Evolutionary conservation across 345 rosid species (phyloP).

Genomic region (Hibiscus syriacus): DNA sequence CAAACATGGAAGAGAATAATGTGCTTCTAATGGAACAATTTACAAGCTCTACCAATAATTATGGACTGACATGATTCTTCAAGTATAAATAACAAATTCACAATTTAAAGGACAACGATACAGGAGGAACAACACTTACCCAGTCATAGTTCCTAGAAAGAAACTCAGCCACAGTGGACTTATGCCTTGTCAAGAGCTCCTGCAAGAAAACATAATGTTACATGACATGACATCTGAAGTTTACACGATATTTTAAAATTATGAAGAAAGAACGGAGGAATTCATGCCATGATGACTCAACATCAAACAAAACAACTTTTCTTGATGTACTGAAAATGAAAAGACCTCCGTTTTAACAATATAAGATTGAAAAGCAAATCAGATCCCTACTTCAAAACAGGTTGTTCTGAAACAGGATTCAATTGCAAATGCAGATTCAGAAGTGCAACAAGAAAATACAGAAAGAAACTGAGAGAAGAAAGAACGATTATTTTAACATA

Average conservation of each 20-base stretch:
- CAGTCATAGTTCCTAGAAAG: slow-evolving; percentile 89
- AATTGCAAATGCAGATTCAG: not conserved
- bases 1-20: not conserved
- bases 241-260: too few relatives aligned
- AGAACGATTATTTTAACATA: not conserved
- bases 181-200: slow-evolving; percentile 97
- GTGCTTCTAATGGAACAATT: not conserved
- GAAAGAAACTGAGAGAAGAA: slow-evolving; percentile 6
- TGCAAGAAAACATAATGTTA: slow-evolving; percentile 24
- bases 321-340: not conserved
- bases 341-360: not conserved
- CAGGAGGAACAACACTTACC: slow-evolving; percentile 34
- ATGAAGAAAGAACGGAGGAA: not conserved
- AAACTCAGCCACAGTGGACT: slow-evolving; percentile 96
- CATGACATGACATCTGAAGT: slow-evolving; percentile 12
- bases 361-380: not conserved
- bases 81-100: not conserved
- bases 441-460: not conserved
- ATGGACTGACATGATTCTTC: not conserved
- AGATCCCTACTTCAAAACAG: not conserved
- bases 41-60: not conserved
- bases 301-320: slow-evolving; percentile 1
- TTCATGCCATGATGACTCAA: not conserved
- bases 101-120: not conserved
- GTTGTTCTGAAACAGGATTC: not conserved